Evolutionary conservation across 2,329 filamentous ascomycete genomes (phyloP).

Genomic region (Ploettnerulaceae sp.): DNA sequence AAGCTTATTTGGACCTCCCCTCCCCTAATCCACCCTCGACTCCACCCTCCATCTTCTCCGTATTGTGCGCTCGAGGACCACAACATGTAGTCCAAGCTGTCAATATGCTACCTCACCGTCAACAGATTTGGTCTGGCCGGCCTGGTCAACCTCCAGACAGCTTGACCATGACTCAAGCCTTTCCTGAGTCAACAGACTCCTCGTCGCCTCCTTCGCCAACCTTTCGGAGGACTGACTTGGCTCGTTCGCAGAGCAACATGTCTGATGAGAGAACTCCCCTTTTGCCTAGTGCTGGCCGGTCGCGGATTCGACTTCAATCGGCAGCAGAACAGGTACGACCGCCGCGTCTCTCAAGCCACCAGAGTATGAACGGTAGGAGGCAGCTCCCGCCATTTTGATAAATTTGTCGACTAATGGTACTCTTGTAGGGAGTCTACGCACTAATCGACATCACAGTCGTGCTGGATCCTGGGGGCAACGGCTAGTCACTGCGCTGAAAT

Average conservation of each 20-base stretch:
- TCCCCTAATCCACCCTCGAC: neutral
- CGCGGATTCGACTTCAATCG: conserved; percentile 27
- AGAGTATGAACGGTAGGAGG: conserved; percentile 25
- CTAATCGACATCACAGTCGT: conserved; percentile 42
- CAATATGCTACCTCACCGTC: conserved; percentile 9
- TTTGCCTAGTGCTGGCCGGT: conserved; percentile 24
- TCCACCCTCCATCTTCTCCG: neutral
- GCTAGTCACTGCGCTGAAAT: conserved; percentile 53
- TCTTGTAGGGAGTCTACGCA: conserved; percentile 30
- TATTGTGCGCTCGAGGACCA: neutral
- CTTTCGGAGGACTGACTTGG: conserved; percentile 12
- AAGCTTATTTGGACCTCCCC: no score
- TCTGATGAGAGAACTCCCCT: conserved; percentile 29
- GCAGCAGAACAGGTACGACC: conserved; percentile 16
- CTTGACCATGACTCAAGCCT: conserved; percentile 22
- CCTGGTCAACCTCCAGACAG: conserved; percentile 12
- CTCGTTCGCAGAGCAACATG: conserved; percentile 19
- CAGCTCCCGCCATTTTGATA: neutral
- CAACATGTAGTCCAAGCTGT: conserved; percentile 12
- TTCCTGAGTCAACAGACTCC: conserved; percentile 19
- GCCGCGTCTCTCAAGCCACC: conserved; percentile 24
- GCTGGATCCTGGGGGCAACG: conserved; percentile 56
- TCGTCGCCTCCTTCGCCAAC: conserved; percentile 25
- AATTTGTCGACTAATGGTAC: conserved; percentile 5
- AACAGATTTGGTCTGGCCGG: conserved; percentile 9